Evolutionary conservation across 306 rosid genomes (phyloP).

Genomic region (Hippophae gyantsensis): DNA sequence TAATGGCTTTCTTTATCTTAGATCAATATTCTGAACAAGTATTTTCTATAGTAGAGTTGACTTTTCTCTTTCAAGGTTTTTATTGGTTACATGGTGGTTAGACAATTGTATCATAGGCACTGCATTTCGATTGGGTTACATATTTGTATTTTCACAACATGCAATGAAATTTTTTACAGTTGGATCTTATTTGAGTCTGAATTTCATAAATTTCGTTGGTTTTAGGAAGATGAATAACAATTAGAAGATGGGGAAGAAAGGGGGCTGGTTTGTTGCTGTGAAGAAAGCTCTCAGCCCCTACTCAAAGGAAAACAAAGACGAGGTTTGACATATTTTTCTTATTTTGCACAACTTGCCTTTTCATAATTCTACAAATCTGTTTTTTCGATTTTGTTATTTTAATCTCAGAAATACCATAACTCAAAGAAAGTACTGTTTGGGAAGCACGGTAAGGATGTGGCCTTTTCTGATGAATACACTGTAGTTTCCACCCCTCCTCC

Average conservation of each 20-base stretch:
- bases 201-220: conserved; percentile 13
- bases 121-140: too few relatives aligned
- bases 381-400: conserved; percentile 1
- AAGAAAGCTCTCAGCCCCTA: conserved; percentile 55
- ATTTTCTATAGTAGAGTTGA: conserved; percentile 4
- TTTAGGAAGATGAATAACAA: conserved; percentile 21
- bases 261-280: conserved; percentile 75
- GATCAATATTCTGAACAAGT: conserved; percentile 14
- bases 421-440: conserved; percentile 63
- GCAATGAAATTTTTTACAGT: conserved; percentile 5
- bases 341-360: not conserved
- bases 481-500: conserved; percentile 21
- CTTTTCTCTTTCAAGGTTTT: not conserved
- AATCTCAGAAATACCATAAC: conserved; percentile 37
- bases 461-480: conserved; percentile 16
- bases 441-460: conserved; percentile 20
- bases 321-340: conserved; percentile 35
- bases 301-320: conserved; percentile 54
- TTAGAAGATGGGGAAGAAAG: conserved; percentile 79
- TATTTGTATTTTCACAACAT: not conserved
- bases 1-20: conserved; percentile 4
- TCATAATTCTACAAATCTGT: conserved; percentile 8
- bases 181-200: conserved; percentile 3
- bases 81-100: conserved; percentile 1
- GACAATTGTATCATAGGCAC: not conserved